Percentiles rank a stretch among this genome's conserved stretches.
Evolutionary conservation across 2,329 filamentous ascomycete genomes (phyloP).

Genomic region (Claviceps sp.): DNA sequence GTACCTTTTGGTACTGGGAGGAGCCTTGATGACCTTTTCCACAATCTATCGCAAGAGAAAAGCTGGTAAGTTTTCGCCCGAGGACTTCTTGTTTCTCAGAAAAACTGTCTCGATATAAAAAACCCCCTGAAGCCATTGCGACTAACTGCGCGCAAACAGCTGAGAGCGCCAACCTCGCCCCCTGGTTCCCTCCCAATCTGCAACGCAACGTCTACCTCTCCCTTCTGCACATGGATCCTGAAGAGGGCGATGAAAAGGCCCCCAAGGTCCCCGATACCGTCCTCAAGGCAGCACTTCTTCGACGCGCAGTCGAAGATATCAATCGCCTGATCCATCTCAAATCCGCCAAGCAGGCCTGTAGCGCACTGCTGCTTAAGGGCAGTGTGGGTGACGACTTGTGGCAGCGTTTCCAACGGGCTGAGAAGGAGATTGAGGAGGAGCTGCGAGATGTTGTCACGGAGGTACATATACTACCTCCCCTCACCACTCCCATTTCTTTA

Average conservation of each 20-base stretch:
- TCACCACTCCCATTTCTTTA: background rate
- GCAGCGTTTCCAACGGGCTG: slow-evolving; percentile 80
- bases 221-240: slow-evolving; percentile 64
- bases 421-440: slow-evolving; percentile 97
- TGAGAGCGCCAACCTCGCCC: slow-evolving; percentile 71
- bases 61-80: slow-evolving; percentile 43
- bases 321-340: slow-evolving; percentile 80
- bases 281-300: slow-evolving; percentile 74
- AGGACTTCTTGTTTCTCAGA: background rate
- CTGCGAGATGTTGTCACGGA: slow-evolving; percentile 86
- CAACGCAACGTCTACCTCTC: slow-evolving; percentile 92
- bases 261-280: slow-evolving; percentile 68
- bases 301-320: slow-evolving; percentile 86
- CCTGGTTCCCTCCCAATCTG: slow-evolving; percentile 86
- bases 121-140: background rate
- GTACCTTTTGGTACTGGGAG: slow-evolving; percentile 77
- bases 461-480: slow-evolving; percentile 35
- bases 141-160: slow-evolving; percentile 30
- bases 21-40: slow-evolving; percentile 84
- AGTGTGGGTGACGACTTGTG: slow-evolving; percentile 93
- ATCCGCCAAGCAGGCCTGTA: slow-evolving; percentile 76
- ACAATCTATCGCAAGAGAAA: slow-evolving; percentile 88
- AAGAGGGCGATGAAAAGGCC: slow-evolving; percentile 50
- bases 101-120: background rate
- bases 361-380: slow-evolving; percentile 70